Evolutionary conservation across 2,329 filamentous ascomycete species (phyloP), one percentile per base, ranked within the genome.

Genomic region (Lasiodiplodia sp.): DNA sequence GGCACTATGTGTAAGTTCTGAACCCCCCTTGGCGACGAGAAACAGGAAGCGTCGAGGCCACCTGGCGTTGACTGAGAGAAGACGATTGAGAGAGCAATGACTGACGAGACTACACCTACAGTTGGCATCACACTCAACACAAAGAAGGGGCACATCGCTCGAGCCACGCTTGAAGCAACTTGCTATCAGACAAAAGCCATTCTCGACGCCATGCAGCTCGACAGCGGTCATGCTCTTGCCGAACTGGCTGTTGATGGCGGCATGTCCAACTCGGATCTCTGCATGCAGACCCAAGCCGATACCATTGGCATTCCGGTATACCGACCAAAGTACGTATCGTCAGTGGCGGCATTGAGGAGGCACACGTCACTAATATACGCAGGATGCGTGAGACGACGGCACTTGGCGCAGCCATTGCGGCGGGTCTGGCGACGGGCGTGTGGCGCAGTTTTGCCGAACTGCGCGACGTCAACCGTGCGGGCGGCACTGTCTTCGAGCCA

Each of bases 301-400:
- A 87, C 97, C 62, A 93, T 92, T 73, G 89, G 89, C 68, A 96
- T 97, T 73, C 91, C 90, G 37, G 91, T 97, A 70, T 89, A 94
- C 78, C 89, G 94, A 28, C 94, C 94, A 47, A 49, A 52, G 60
- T 64, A 64, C n/a, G 60, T 64, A 47, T 21, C 7, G 8, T 14
- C 31, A 14, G 10, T 49, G 4, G 34, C 14, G 31, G 11, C 1
- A 38, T 14, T 23, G 8, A n/a, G 18, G 7, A n/a, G 7, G 2
- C 31, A 23, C 55, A 2, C 10, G 34, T 40, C 55, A 57, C 38
- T n/a, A 34, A 38, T 11, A 25, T 6, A 7, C 4, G 96, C 0
- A 86, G 88, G 68, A 97, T 97, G 94, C 90, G 92, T 68, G 94
- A 97, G 83, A 96, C 93, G 4, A 97, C 94, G 1, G 91, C 93